Evolutionary conservation across 208 protist genomes (phyloP).

Genomic region (Leishmania martiniquensis): DNA sequence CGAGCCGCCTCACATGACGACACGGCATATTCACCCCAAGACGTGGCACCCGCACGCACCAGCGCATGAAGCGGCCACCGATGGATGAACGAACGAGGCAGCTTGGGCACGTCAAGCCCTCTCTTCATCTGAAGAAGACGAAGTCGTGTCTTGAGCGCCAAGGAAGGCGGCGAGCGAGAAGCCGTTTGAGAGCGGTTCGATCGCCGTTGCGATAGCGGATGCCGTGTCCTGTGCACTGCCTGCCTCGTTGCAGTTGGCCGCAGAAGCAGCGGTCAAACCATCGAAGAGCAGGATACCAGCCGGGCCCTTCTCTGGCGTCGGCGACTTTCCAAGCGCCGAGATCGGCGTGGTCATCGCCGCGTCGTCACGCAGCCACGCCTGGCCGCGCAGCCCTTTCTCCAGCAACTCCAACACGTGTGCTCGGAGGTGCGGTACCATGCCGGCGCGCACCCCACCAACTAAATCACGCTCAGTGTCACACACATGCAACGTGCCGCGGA

Average conservation of each 20-base stretch:
- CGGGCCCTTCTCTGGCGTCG: slow-evolving; percentile 23
- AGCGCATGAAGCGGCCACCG: background rate
- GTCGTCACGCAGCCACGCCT: slow-evolving; percentile 35
- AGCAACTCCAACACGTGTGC: slow-evolving; percentile 45
- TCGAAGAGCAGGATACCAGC: slow-evolving; percentile 31
- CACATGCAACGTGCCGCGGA: slow-evolving; percentile 49
- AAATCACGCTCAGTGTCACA: slow-evolving; percentile 53
- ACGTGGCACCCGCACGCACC: background rate
- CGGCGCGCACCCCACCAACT: slow-evolving; percentile 53
- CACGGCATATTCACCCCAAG: no score
- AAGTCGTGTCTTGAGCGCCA: background rate
- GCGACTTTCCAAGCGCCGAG: slow-evolving; percentile 21
- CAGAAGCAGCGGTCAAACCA: background rate
- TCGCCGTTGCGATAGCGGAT: background rate
- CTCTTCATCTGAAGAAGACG: slow-evolving; percentile 12
- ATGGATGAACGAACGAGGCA: background rate
- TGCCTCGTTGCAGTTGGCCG: background rate
- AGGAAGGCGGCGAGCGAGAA: slow-evolving; percentile 33
- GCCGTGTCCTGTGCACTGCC: background rate
- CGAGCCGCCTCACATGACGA: no score
- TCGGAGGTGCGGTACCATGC: slow-evolving; percentile 56
- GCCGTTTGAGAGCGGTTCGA: background rate
- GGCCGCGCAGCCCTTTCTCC: slow-evolving; percentile 44
- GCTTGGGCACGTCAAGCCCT: background rate
- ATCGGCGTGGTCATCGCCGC: slow-evolving; percentile 11